Base-by-base conservation (phyloP, 441 rosid species). In the Adansonia grandidieri region DNA sequence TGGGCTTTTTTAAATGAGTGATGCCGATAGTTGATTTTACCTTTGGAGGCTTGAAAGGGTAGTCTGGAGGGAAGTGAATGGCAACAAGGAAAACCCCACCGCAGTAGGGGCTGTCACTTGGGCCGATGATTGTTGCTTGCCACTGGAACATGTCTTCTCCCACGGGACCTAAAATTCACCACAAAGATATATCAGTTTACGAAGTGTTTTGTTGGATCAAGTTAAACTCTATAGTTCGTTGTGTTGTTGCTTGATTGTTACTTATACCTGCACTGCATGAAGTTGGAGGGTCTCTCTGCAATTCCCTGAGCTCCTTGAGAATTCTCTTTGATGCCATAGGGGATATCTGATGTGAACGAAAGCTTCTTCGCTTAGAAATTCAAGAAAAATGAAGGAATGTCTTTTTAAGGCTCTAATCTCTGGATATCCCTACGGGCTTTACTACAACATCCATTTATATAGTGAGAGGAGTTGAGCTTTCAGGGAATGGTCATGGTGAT, bases 21-120 rank as follows among this genome's bases (percentile, higher is more conserved):
- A 19, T 22, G 37, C 37, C 37, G 37, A 32, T 32, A 19, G 10
- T 68, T 69, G 2, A 47, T 47, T 47, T 53, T 17, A 82, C 86
- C 85, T 84, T 86, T 3, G 88, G 86, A 58, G 88, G 88, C 80
- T 84, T 84, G 75, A 84, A 84, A 77, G 86, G 88, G 77, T 86
- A 86, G 37, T 86, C 88, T 0, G 84, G 68, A 64, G 86, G 86
- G 75, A 83, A 86, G 74, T 82, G 82, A 45, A 86, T 80, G 13
- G 74, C 74, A 20, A 86, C 85, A 11, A 80, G 78, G 72, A 86
- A 86, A 53, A 86, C 83, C 13, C 86, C 86, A 7, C 84, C 85
- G 0, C 84, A 64, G n/a, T 84, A 84, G 0, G 85, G 87, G 75
- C 88, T 80, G 65, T 86, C 87, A 13, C 22, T 74, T 6, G 87